These are phyloP conservation scores for Corymbia citriodora DNA, from an alignment of 441 rosid species.

Conservation along the genomic window DNA sequence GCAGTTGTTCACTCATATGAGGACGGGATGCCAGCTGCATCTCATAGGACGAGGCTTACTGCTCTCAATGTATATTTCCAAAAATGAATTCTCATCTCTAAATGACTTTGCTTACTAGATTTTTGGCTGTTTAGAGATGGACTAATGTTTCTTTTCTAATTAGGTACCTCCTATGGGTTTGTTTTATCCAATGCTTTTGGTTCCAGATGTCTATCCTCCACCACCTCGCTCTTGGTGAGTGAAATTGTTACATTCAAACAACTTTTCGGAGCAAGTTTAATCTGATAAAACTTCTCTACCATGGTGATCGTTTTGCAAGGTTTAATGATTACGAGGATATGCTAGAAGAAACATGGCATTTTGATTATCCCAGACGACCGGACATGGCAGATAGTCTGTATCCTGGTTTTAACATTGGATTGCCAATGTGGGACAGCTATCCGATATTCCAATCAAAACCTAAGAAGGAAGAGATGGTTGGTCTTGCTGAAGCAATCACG, in stretches of 20 bases:
- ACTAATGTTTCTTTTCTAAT: background rate
- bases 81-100: slow-evolving; percentile 1
- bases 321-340: slow-evolving; percentile 85
- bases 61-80: slow-evolving; percentile 64
- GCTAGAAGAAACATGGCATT: slow-evolving; percentile 90
- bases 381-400: slow-evolving; percentile 51
- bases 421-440: slow-evolving; percentile 82
- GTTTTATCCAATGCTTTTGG: slow-evolving; percentile 82
- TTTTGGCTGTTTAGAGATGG: background rate
- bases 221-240: slow-evolving; percentile 88
- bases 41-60: slow-evolving; percentile 83
- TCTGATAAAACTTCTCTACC: background rate
- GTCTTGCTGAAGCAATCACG: slow-evolving; percentile 93
- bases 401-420: slow-evolving; percentile 47
- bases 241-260: background rate
- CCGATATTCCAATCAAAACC: slow-evolving; percentile 56
- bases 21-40: slow-evolving; percentile 61
- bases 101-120: slow-evolving; percentile 1
- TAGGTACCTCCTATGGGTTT: slow-evolving; percentile 99
- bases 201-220: slow-evolving; percentile 85
- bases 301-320: slow-evolving; percentile 34
- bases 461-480: slow-evolving; percentile 94
- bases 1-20: slow-evolving; percentile 78
- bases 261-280: background rate
- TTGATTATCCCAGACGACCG: slow-evolving; percentile 77